Conservation (phyloP, 441 rosid genomes). For the Kokia cookei region DNA sequence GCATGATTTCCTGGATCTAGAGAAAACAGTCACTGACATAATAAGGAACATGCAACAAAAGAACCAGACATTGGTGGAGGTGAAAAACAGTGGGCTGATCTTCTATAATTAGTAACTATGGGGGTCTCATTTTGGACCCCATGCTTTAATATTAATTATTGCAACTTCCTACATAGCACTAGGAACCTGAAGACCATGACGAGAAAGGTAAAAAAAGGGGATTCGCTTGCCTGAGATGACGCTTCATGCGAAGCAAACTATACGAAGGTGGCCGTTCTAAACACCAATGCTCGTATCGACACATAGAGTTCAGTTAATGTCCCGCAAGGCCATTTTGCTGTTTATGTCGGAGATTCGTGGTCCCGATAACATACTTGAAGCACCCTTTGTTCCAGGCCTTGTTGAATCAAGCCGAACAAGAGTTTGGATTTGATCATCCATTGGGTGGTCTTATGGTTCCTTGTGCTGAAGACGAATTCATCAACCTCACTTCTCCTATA, state of each 20-base stretch:
- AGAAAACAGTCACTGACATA: background rate
- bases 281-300: background rate
- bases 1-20: background rate
- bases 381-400: too few relatives aligned
- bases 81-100: background rate
- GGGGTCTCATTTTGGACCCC: background rate
- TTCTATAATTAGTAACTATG: background rate
- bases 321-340: conserved; percentile 44
- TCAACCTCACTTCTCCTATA: conserved; percentile 21
- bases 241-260: conserved; percentile 1
- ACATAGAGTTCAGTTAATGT: conserved; percentile 18
- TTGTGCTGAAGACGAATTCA: conserved; percentile 32
- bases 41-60: background rate
- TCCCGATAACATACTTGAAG: conserved; percentile 26
- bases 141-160: too few relatives aligned
- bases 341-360: conserved; percentile 37
- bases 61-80: background rate
- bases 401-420: conserved; percentile 29
- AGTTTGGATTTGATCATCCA: conserved; percentile 39
- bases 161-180: background rate
- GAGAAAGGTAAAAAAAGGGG: background rate
- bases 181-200: background rate
- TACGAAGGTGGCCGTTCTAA: background rate
- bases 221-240: background rate
- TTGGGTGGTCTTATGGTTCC: conserved; percentile 35